Conservation (phyloP, 192 early-diverging fungal species). For the Backusella luteola region DNA sequence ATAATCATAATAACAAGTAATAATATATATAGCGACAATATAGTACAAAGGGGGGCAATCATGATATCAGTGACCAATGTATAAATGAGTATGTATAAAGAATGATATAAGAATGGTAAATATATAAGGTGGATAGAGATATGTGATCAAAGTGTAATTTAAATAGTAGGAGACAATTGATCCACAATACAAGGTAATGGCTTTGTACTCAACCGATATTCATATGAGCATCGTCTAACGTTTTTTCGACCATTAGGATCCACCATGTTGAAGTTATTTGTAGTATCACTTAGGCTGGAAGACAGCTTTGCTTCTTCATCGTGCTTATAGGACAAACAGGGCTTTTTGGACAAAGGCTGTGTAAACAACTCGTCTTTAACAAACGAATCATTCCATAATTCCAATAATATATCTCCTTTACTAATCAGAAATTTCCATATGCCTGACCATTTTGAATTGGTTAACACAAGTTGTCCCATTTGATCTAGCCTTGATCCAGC, state of each 20-base stretch:
- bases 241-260: not conserved
- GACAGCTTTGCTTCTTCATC: not conserved
- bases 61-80: not conserved
- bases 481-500: not conserved
- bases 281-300: not conserved
- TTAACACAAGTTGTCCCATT: conserved; percentile 19
- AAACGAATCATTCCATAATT: conserved; percentile 9
- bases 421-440: conserved; percentile 28
- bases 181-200: not conserved
- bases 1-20: not conserved
- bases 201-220: not conserved
- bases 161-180: not conserved
- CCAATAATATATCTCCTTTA: not conserved
- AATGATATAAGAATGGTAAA: not conserved
- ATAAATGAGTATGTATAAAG: not conserved
- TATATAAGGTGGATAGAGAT: not conserved
- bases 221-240: not conserved
- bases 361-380: not conserved
- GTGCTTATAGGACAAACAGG: not conserved
- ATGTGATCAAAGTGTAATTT: not conserved
- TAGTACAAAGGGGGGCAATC: not conserved
- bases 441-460: conserved; percentile 29
- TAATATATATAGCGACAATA: not conserved
- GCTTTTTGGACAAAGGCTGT: not conserved
- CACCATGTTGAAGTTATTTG: not conserved